Evolutionary conservation across 2,329 filamentous ascomycete genomes (phyloP).

Genomic region (Colletotrichum gigasporum): DNA sequence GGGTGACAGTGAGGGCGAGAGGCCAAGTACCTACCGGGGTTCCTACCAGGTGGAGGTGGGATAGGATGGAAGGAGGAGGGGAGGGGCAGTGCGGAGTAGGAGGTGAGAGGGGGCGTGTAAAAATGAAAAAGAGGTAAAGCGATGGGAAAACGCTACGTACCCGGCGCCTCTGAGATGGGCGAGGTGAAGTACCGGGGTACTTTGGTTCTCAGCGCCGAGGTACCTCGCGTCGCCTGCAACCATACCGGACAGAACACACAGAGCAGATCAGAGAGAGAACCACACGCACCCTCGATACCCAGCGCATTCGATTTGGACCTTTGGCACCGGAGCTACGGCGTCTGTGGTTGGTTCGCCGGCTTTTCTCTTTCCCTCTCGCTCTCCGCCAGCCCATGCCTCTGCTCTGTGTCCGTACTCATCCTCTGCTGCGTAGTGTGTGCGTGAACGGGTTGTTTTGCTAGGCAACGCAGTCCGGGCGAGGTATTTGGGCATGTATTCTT

Average conservation of each 20-base stretch:
- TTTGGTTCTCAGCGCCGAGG: background rate
- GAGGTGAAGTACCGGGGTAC: background rate
- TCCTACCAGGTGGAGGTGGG: constrained; percentile 2
- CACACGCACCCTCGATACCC: background rate
- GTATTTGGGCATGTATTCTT: background rate
- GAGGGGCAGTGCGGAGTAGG: background rate
- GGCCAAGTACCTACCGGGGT: background rate
- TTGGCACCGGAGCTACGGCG: constrained; percentile 15
- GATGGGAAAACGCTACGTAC: no score
- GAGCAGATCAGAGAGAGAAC: background rate
- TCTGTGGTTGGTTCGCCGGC: background rate
- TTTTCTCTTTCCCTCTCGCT: background rate
- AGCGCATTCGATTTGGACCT: constrained; percentile 1
- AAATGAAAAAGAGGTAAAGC: background rate
- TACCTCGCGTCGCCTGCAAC: background rate
- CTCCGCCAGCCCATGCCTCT: background rate
- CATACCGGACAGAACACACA: background rate
- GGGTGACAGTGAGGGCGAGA: background rate
- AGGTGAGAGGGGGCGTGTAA: background rate
- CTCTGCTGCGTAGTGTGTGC: no score
- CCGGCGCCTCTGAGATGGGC: no score
- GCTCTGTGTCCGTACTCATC: background rate
- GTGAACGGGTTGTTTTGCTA: background rate
- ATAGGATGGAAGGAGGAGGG: constrained; percentile 18
- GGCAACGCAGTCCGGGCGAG: background rate